Evolutionary conservation across 768 basidiomycete species (phyloP).

Genomic region (Boletus edulis): DNA sequence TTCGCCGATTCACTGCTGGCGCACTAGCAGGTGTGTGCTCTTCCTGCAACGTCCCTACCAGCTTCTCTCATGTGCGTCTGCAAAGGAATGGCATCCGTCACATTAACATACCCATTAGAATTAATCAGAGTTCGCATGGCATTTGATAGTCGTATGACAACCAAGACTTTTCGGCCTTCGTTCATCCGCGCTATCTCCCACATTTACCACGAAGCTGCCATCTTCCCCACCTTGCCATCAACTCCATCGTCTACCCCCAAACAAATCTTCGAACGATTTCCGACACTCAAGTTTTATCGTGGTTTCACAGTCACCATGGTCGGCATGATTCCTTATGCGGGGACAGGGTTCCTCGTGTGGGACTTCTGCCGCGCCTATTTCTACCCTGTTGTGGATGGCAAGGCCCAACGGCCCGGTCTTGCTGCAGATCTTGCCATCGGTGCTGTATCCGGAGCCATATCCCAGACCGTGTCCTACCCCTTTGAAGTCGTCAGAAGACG

Average conservation of each 20-base stretch:
- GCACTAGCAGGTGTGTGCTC: constrained; percentile 71
- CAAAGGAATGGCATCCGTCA: constrained; percentile 81
- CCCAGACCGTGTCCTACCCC: constrained; percentile 91
- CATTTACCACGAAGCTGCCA: constrained; percentile 69
- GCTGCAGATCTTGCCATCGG: constrained; percentile 77
- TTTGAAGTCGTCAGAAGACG: constrained; percentile 89
- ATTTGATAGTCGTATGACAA: constrained; percentile 40
- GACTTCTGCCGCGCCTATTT: constrained; percentile 67
- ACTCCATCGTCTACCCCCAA: constrained; percentile 17
- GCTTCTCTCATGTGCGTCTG: background rate
- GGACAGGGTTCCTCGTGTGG: constrained; percentile 92
- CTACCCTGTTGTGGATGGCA: constrained; percentile 44
- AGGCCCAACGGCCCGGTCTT: constrained; percentile 39
- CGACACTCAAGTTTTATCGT: constrained; percentile 89
- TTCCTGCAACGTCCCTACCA: background rate
- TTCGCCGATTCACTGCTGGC: constrained; percentile 81
- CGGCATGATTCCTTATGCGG: constrained; percentile 95
- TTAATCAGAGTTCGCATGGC: constrained; percentile 95
- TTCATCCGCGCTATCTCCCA: constrained; percentile 54
- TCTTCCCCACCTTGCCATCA: constrained; percentile 20
- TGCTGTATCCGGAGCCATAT: constrained; percentile 78
- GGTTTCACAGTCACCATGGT: constrained; percentile 92
- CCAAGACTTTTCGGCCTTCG: constrained; percentile 41
- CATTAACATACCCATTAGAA: constrained; percentile 94
- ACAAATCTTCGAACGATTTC: constrained; percentile 55